Base-by-base conservation (phyloP, 176 grass and related monocot species). In the Aegilops speltoides region DNA sequence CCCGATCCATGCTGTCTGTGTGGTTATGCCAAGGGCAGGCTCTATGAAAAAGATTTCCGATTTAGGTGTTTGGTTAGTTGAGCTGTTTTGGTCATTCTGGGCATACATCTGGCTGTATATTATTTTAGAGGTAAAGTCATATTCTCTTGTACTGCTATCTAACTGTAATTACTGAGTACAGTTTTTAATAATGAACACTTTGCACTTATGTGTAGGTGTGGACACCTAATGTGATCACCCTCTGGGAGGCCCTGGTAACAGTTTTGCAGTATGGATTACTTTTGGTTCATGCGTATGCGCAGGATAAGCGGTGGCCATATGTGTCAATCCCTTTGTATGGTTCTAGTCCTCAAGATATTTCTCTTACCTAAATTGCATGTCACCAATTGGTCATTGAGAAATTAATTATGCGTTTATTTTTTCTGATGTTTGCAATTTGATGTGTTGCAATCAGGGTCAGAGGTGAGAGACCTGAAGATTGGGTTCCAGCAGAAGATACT, bases 301-400 rank as follows among this genome's bases (percentile, higher is more conserved):
- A 98, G 88, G 96, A 98, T 71, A 98, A 94, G 33, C 93, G 84
- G 12, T 98, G 93, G 91, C 93, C 93, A 69, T 98, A 92, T 89
- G 77, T 95, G 16, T 95, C 93, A 0, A 87, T 98, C 23, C 91
- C 96, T 79, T 87, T 98, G 96, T 98, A 94, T 43, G 88, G 80
- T 89, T 59, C 10, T 81, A 7, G 9, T 61, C 37, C n/a, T 9
- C 6, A 68, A 28, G 28, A 52, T n/a, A 48, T 31, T 7, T 83
- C 10, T 41, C 68, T 7, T 50, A 52, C 48, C 13, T 56, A 29
- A 17, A 46, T 83, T 33, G 76, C 19, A 22, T 68, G 10, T 78
- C 26, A 11, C n/a, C 29, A 43, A 32, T 13, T 72, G 25, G 20
- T 2, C 20, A 68, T 38, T 66, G 85, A 78, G 25, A 78, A 28